These are phyloP conservation scores for Wickerhamiella spandovensis DNA, from an alignment of 805 yeast genomes.

Conservation along the genomic window DNA sequence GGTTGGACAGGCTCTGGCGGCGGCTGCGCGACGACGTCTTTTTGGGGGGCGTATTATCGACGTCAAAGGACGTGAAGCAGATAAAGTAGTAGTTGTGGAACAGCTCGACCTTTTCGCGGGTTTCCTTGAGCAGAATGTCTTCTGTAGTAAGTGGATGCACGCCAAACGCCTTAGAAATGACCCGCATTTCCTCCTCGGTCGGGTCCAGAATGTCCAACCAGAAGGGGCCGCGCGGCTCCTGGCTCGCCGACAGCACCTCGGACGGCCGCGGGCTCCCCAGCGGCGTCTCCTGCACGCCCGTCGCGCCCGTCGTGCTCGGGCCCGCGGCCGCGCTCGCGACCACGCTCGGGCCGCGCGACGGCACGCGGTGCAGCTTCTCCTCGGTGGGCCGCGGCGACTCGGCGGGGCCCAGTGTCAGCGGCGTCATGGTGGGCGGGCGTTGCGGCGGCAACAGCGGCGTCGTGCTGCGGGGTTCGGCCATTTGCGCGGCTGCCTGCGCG, in stretches of 20 bases:
- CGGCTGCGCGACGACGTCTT: neutral
- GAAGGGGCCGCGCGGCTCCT: constrained; percentile 42
- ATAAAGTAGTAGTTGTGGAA: constrained; percentile 84
- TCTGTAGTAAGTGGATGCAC: constrained; percentile 95
- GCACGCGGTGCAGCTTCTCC: neutral
- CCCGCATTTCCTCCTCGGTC: constrained; percentile 94
- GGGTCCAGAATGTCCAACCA: constrained; percentile 93
- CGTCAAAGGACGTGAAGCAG: constrained; percentile 75
- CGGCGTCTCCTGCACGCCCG: neutral
- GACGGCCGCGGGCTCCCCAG: neutral
- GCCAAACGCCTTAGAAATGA: constrained; percentile 76
- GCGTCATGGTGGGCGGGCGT: neutral
- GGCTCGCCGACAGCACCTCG: constrained; percentile 16
- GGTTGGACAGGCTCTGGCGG: neutral
- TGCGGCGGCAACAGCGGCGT: neutral
- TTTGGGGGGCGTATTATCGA: constrained; percentile 26
- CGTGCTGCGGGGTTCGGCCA: neutral
- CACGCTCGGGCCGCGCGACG: too few relatives aligned
- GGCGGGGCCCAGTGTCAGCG: neutral
- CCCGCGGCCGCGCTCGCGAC: neutral
- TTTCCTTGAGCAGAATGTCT: constrained; percentile 84
- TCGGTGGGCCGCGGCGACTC: neutral
- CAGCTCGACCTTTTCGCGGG: constrained; percentile 88
- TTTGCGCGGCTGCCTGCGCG: neutral
- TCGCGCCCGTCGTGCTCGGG: too few relatives aligned